Evolutionary conservation across 768 basidiomycete species (phyloP).

Genomic region (Holtermanniella nyarrowii): DNA sequence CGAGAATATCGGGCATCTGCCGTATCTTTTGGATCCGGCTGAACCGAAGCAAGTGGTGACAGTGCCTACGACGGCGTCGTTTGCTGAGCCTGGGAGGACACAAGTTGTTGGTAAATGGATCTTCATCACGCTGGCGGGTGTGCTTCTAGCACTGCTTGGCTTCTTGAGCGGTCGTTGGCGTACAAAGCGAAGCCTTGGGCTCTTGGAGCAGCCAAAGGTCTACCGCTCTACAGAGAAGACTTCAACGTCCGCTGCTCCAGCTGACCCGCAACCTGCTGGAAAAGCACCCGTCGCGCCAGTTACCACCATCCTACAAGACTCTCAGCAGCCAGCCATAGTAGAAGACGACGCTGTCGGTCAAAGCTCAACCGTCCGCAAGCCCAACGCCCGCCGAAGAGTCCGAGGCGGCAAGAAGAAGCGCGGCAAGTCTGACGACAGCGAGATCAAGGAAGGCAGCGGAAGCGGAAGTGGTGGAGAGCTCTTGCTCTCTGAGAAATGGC

Average conservation of each 20-base stretch:
- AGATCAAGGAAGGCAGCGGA: constrained; percentile 37
- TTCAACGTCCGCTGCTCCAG: constrained; percentile 1
- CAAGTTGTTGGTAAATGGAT: not conserved
- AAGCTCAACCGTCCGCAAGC: constrained; percentile 11
- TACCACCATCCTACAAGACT: not conserved
- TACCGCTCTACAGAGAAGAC: constrained; percentile 5
- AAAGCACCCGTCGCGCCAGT: not conserved
- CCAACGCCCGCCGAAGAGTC: constrained; percentile 33
- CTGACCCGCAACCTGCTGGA: not conserved
- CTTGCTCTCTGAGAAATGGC: constrained; percentile 30
- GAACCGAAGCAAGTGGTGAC: constrained; percentile 16
- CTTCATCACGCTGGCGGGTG: not conserved
- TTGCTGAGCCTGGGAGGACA: not conserved
- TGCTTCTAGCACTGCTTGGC: not conserved
- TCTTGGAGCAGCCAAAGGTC: not conserved
- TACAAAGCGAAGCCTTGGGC: not conserved
- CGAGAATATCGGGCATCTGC: constrained; percentile 25
- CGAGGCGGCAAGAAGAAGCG: constrained; percentile 49
- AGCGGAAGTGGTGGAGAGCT: constrained; percentile 20
- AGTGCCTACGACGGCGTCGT: not conserved
- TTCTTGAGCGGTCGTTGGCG: not conserved
- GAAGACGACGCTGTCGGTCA: constrained; percentile 22
- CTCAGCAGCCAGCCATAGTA: not conserved
- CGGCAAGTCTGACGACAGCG: constrained; percentile 35
- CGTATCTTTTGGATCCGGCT: constrained; percentile 24